A percentile compares a stretch with the other conserved stretches of the same genome.
Evolutionary conservation across 2,329 filamentous ascomycete genomes (phyloP).

Genomic region (Stachybotrys chartarum): DNA sequence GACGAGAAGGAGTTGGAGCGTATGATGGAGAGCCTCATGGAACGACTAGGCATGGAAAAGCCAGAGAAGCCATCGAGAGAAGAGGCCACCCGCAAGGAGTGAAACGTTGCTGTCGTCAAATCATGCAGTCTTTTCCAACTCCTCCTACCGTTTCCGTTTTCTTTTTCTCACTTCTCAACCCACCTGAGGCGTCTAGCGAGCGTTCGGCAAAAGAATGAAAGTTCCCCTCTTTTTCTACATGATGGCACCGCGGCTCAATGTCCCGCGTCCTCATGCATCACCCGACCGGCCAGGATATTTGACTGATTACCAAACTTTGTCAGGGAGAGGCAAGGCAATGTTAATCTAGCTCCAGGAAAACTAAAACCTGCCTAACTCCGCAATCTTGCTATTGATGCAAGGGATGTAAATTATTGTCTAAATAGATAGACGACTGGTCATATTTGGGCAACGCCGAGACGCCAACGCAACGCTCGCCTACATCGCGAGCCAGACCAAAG

Average conservation of each 20-base stretch:
- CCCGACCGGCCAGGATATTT: too few species aligned
- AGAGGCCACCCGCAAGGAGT: slow-evolving; percentile 2
- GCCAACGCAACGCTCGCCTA: background rate
- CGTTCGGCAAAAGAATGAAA: too few species aligned
- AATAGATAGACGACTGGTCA: background rate
- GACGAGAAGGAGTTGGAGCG: slow-evolving; percentile 56
- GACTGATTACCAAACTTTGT: background rate
- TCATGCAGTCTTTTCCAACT: too few species aligned
- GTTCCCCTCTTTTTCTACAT: too few species aligned
- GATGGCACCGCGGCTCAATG: too few species aligned
- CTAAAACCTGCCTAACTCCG: background rate
- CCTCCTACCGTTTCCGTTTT: too few species aligned
- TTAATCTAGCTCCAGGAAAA: slow-evolving; percentile 1
- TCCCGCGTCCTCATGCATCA: too few species aligned
- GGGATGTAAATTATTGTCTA: background rate
- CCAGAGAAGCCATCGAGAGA: slow-evolving; percentile 5
- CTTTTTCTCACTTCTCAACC: too few species aligned
- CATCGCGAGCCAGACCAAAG: background rate
- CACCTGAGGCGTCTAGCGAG: too few species aligned
- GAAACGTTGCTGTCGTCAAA: background rate
- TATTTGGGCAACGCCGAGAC: background rate
- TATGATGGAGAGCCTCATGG: slow-evolving; percentile 53
- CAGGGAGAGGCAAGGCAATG: slow-evolving; percentile 4
- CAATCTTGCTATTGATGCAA: background rate
- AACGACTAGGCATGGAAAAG: slow-evolving; percentile 34